Base-by-base conservation (phyloP, 1,139 yeast genomes). In the Saccharomyces hybrid region DNA sequence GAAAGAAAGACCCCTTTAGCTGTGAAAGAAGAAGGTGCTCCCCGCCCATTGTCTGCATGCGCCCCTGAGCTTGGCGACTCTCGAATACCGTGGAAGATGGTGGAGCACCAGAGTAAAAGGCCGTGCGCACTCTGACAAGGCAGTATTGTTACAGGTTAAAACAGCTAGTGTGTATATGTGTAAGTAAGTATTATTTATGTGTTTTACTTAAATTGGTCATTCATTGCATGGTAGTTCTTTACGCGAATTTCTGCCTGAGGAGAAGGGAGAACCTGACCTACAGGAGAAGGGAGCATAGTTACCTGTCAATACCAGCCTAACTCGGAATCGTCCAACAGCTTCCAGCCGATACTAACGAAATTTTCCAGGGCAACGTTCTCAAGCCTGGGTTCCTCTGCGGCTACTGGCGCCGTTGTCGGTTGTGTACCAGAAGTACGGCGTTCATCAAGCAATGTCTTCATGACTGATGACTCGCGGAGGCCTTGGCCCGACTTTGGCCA, bases 321-420 rank as follows among this genome's bases (percentile, higher is more conserved):
- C 52, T 68, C 72, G n/a, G 65, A 58, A 46, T 64, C 69, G 49
- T 66, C 69, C 1, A 57, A 57, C 34, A 56, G 55, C 48, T 57
- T 57, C 65, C 70, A 68, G 16, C 69, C 70, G 19, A 59, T 57
- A 28, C 60, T 56, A 28, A 63, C 57, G 34, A 67, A 60, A 25
- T 54, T 51, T 13, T 55, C 51, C 34, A 61, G 50, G 16, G 58
- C 49, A 11, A 55, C 52, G n/a, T 61, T 55, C 29, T 55, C 53
- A 23, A 38, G 44, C n/a, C 25, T 19, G 25, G 44, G 3, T 13
- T 38, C 44, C 26, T 13, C 25, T 32, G 38, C 44, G 28, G 28
- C 50, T 9, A 13, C 44, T 14, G 44, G n/a, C 25, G 25, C 23
- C 13, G 11, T 26, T 49, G 47, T 8, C 8, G 25, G 27, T 26